These are phyloP conservation scores for Rhodotorula sp. DNA, from an alignment of 1,284 basidiomycete genomes.

Conservation along the genomic window DNA sequence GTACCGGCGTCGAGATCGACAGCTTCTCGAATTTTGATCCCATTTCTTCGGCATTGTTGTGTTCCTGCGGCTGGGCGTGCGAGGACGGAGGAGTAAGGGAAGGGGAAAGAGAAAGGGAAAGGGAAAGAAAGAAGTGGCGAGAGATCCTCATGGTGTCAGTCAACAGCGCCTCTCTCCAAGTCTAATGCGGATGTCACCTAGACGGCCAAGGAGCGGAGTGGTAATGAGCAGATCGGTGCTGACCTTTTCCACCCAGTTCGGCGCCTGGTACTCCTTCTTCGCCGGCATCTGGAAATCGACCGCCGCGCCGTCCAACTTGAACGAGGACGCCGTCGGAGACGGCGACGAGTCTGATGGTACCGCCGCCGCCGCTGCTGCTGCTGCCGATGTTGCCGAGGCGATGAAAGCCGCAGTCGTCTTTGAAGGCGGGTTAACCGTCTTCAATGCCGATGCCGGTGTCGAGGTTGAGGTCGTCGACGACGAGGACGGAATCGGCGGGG, in stretches of 20 bases:
- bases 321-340: not conserved
- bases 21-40: not conserved
- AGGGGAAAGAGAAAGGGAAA: no score
- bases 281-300: not conserved
- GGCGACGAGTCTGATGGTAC: not conserved
- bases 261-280: not conserved
- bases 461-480: no score
- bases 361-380: no score
- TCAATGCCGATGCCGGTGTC: no score
- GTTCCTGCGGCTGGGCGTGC: not conserved
- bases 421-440: no score
- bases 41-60: not conserved
- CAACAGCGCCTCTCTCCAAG: no score
- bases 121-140: not conserved
- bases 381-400: no score
- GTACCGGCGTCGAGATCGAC: not conserved
- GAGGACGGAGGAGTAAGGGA: not conserved
- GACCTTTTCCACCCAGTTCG: conserved; percentile 1
- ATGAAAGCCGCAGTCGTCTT: no score
- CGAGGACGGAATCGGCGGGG: no score
- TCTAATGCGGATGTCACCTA: no score
- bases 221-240: no score
- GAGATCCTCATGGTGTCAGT: not conserved
- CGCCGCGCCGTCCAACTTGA: not conserved
- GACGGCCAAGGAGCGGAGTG: no score